A percentile compares a stretch with the other conserved stretches of the same genome.
phyloP scores from a whole-genome alignment of 768 basidiomycete species.

The Boletus rubropictus region DNA sequence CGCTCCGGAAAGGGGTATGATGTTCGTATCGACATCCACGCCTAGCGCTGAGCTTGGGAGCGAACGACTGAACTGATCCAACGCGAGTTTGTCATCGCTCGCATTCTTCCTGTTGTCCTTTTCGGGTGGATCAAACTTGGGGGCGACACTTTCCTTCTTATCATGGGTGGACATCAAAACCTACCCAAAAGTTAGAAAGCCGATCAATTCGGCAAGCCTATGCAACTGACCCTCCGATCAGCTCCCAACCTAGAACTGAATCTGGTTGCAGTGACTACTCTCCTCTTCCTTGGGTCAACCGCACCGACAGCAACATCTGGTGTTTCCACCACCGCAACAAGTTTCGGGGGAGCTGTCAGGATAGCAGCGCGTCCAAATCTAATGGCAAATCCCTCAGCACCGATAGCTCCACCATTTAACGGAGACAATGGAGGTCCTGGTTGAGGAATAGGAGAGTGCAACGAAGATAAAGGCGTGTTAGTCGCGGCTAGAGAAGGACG shows the following conservation, averaged over 20 bases:
- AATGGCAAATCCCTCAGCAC: conserved; percentile 36
- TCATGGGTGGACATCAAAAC: conserved; percentile 81
- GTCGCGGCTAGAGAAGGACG: conserved; percentile 42
- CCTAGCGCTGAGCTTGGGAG: conserved; percentile 26
- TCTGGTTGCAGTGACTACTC: conserved; percentile 82
- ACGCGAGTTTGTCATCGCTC: neutral
- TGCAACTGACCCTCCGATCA: conserved; percentile 61
- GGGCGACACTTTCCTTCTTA: conserved; percentile 39
- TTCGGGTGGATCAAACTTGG: conserved; percentile 18
- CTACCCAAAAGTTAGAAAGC: conserved; percentile 32
- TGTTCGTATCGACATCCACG: conserved; percentile 60
- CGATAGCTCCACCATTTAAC: conserved; percentile 16
- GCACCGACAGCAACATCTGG: conserved; percentile 88
- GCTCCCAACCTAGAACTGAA: conserved; percentile 83
- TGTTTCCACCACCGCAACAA: conserved; percentile 79
- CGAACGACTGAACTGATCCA: conserved; percentile 11
- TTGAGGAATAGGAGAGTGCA: conserved; percentile 26
- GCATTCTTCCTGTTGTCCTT: conserved; percentile 13
- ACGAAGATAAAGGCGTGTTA: conserved; percentile 35
- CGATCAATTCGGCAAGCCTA: neutral
- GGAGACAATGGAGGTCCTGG: conserved; percentile 34
- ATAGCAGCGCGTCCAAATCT: conserved; percentile 68
- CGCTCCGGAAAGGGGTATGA: conserved; percentile 64
- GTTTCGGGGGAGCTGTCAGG: conserved; percentile 75
- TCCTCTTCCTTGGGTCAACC: conserved; percentile 75